Conservation (phyloP, 106 monocot genomes). For the Vanilla planifolia region DNA sequence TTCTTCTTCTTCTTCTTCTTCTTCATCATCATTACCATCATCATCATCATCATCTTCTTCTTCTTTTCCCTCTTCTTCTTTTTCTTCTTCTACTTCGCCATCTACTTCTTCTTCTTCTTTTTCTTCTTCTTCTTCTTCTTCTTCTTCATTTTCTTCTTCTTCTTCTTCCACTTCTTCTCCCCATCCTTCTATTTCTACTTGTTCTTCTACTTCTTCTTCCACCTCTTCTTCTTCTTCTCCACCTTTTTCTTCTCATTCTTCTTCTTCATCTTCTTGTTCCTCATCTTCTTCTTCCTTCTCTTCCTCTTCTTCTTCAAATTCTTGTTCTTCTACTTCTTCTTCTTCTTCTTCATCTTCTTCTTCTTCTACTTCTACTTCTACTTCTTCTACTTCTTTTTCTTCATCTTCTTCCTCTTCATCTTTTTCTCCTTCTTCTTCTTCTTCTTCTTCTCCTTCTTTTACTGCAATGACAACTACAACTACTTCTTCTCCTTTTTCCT, state of each 20-base stretch:
- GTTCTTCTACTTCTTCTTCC: no score
- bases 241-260: no score
- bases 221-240: neutral
- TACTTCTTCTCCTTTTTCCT: conserved; percentile 2
- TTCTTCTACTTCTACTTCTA: neutral
- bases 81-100: neutral
- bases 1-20: conserved; percentile 5
- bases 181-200: no score
- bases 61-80: neutral
- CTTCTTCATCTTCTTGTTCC: no score
- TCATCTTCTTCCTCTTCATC: no score
- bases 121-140: neutral
- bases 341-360: neutral
- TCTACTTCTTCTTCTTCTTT: neutral
- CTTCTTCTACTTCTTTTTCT: neutral
- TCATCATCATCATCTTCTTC: neutral
- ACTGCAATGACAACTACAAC: neutral
- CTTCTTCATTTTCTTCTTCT: no score
- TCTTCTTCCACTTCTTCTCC: no score
- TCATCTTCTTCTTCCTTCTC: no score
- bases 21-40: conserved; percentile 9
- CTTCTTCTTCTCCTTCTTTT: conserved; percentile 1
- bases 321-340: no score
- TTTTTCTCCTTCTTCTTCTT: neutral
- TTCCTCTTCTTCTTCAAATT: no score